A percentile compares a stretch with the other conserved stretches of the same genome.
phyloP scores from a whole-genome alignment of 257 asterid genomes.

The Cordia subcordata region DNA sequence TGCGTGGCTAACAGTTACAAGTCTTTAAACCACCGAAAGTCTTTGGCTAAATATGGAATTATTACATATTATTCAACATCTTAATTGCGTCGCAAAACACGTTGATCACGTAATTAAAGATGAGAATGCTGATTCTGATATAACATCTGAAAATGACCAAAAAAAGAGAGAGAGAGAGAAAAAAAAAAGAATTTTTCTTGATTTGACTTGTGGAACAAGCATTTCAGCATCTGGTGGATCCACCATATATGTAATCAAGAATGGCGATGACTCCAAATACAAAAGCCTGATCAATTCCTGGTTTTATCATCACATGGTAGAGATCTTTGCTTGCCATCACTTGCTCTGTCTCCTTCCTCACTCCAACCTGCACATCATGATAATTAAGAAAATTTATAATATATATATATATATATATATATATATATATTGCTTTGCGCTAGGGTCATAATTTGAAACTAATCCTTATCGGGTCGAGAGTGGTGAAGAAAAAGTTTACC shows the following conservation, averaged over 20 bases:
- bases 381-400: not conserved
- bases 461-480: too few relatives aligned
- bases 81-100: not conserved
- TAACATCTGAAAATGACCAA: not conserved
- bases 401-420: too few relatives aligned
- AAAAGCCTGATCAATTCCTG: constrained; percentile 68
- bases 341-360: constrained; percentile 32
- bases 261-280: constrained; percentile 63
- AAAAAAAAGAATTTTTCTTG: too few relatives aligned
- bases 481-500: too few relatives aligned
- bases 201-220: not conserved
- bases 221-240: constrained; percentile 51
- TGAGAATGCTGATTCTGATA: too few relatives aligned
- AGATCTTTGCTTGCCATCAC: constrained; percentile 46
- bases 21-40: not conserved
- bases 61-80: not conserved
- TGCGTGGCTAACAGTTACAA: not conserved
- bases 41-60: not conserved
- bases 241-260: constrained; percentile 72
- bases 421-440: too few relatives aligned
- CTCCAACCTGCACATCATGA: constrained; percentile 42
- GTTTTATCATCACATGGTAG: constrained; percentile 47
- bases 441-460: too few relatives aligned
- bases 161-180: too few relatives aligned
- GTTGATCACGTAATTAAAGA: not conserved